Conservation (phyloP, 2,329 filamentous ascomycete species). For the Epichloe uncinata region DNA sequence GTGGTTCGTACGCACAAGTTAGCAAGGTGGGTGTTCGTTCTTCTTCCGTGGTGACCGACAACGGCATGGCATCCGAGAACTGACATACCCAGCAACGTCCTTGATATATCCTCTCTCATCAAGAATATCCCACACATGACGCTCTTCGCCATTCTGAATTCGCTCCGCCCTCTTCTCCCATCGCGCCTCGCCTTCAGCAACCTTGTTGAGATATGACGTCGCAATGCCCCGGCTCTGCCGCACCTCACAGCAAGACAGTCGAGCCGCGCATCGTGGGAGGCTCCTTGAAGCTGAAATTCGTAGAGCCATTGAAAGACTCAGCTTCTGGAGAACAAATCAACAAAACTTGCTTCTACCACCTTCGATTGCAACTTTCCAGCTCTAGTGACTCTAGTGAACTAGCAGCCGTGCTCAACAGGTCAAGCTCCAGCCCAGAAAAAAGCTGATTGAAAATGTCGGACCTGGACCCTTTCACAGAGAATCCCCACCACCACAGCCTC, state of each 20-base stretch:
- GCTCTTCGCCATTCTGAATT: slow-evolving; percentile 36
- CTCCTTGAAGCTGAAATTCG: slow-evolving; percentile 5
- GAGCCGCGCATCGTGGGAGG: slow-evolving; percentile 14
- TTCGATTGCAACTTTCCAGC: too few relatives aligned
- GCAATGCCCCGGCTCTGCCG: slow-evolving; percentile 24
- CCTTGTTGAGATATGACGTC: slow-evolving; percentile 30
- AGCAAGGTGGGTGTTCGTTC: background rate
- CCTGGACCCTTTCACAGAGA: slow-evolving; percentile 13
- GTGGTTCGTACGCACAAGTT: background rate
- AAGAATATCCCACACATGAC: slow-evolving; percentile 48
- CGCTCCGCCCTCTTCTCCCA: slow-evolving; percentile 35
- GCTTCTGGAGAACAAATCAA: background rate
- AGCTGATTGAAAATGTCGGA: background rate
- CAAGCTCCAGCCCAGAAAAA: background rate
- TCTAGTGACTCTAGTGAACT: too few relatives aligned
- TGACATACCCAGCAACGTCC: slow-evolving; percentile 54
- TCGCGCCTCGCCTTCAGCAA: slow-evolving; percentile 24
- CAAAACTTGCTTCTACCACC: too few relatives aligned
- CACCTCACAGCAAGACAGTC: slow-evolving; percentile 10
- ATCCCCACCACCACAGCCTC: fast-evolving
- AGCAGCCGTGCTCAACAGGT: background rate
- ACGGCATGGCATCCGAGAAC: background rate
- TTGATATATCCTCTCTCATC: slow-evolving; percentile 63
- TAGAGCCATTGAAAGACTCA: background rate
- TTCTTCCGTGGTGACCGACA: slow-evolving; percentile 9